phyloP scores from a whole-genome alignment of 768 basidiomycete species.

The Termitomyces sp. region DNA sequence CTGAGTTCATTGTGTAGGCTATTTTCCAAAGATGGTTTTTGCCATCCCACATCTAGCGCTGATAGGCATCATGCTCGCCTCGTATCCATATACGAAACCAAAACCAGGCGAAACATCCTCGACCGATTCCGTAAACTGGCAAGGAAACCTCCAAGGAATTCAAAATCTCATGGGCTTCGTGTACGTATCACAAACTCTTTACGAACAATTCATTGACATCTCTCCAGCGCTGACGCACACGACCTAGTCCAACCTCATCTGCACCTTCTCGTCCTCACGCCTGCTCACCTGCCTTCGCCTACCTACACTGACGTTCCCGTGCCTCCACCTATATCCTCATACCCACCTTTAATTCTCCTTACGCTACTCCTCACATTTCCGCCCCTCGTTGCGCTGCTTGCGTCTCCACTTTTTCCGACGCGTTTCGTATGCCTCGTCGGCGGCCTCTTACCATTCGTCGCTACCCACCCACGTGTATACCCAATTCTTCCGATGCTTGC shows the following conservation, averaged over 20 bases:
- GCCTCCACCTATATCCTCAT: constrained; percentile 35
- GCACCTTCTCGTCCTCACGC: constrained; percentile 49
- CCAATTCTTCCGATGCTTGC: constrained; percentile 11
- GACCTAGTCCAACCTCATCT: constrained; percentile 52
- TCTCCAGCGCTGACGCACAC: constrained; percentile 57
- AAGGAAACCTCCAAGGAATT: constrained; percentile 84
- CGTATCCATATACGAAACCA: constrained; percentile 49
- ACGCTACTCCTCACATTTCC: constrained; percentile 46
- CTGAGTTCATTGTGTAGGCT: constrained; percentile 46
- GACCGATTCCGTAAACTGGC: constrained; percentile 72
- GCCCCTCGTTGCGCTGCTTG: constrained; percentile 47
- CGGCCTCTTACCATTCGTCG: constrained; percentile 17
- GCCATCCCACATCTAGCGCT: constrained; percentile 65
- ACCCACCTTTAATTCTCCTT: constrained; percentile 53
- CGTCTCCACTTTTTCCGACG: constrained; percentile 47
- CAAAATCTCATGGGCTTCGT: constrained; percentile 88
- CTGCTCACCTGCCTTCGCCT: constrained; percentile 37
- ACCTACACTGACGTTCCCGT: constrained; percentile 23
- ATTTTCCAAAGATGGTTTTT: constrained; percentile 70
- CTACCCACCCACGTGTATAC: constrained; percentile 16
- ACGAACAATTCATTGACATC: not conserved
- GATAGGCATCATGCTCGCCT: constrained; percentile 64
- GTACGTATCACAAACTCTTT: constrained; percentile 43
- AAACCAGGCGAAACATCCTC: constrained; percentile 29
- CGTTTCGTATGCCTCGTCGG: constrained; percentile 45